Base-by-base conservation (phyloP, 345 rosid species). In the Bruguiera gymnorhiza region DNA sequence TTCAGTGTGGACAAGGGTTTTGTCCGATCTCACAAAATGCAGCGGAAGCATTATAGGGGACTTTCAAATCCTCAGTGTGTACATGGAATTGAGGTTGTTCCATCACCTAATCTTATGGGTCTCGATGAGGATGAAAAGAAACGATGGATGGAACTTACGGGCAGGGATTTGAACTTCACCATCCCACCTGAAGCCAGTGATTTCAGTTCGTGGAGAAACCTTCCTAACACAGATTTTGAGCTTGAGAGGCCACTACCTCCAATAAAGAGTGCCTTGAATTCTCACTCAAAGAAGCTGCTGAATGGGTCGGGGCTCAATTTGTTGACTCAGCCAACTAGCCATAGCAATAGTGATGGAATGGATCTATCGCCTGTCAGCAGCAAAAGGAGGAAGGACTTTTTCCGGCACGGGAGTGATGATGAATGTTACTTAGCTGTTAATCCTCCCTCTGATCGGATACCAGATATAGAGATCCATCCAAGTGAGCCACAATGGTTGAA, bases 161-260 rank as follows among this genome's bases (percentile, higher is more conserved):
- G 75, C 6, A 65, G 75, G 61, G 75, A 69, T 21, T 9, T 69
- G 18, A 75, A 64, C 63, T 76, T 70, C 63, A 23, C 71, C 4
- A 24, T 75, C 26, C 74, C 75, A 16, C n/a, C 62, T 60, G 75
- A 76, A 39, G 75, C 79, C 7, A 52, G 75, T 57, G 79, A 70
- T 11, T 70, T 59, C 26, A 26, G 68, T 61, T 70, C 63, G 0
- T 76, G 79, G 79, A 65, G 79, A 19, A 76, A 66, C 68, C 75
- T 76, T 51, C 79, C 75, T 3, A 76, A 54, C 70, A 76, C 79
- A 20, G 71, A 76, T 8, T 76, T 70, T 59, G 79, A 76, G 71
- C 79, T 76, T 23, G 75, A 76, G 29, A 70, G 75, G 32, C 71
- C 67, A 1, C 63, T 56, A 32, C 68, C 70, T 48, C 68, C 71